Base-by-base conservation (phyloP, 306 rosid genomes). In the Pyrus bretschneideri region DNA sequence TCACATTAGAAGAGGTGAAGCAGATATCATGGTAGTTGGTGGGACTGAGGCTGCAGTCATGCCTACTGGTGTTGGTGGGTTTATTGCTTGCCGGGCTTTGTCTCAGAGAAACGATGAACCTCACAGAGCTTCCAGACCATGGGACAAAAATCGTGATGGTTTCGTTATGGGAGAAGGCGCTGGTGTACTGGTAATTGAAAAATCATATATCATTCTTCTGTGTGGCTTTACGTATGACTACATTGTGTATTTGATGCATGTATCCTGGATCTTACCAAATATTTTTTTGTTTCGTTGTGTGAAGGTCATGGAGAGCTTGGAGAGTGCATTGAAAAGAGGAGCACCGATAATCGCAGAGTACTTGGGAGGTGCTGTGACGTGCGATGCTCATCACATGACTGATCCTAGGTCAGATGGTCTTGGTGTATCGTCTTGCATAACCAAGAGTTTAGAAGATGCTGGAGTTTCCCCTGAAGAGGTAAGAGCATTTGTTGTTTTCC, bases 371-470 rank as follows among this genome's bases (percentile, higher is more conserved):
- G 87, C 91, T 17, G 69, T 88, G 73, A 90, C 91, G 0, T 88
- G 96, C 44, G 96, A 90, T 83, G 93, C 96, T 80, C 87, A 90
- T 86, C 96, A 90, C 81, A 88, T 90, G 88, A 90, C 93, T 2
- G 86, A 86, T 81, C 96, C 96, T 3, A 81, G 91, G 52, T 31
- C 91, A 33, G 96, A 90, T 83, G 96, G 96, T 59, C 83, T 90
- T 30, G 96, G 93, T 46, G 91, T 91, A 67, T 87, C 91, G 3
- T 80, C 89, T 74, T 91, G 96, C 89, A 91, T 88, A 60, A 77
- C 9, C 52, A 87, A 78, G 80, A 84, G 91, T 73, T 84, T 91
- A 75, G 74, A 80, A 58, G 86, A 91, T 77, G 91, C 93, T 4
- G 91, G 93, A 2, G 96, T 91, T 80, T 84, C 91, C 45, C 85